phyloP scores from a whole-genome alignment of 2,329 filamentous ascomycete species.

The Alternaria hordeiaustralica region DNA sequence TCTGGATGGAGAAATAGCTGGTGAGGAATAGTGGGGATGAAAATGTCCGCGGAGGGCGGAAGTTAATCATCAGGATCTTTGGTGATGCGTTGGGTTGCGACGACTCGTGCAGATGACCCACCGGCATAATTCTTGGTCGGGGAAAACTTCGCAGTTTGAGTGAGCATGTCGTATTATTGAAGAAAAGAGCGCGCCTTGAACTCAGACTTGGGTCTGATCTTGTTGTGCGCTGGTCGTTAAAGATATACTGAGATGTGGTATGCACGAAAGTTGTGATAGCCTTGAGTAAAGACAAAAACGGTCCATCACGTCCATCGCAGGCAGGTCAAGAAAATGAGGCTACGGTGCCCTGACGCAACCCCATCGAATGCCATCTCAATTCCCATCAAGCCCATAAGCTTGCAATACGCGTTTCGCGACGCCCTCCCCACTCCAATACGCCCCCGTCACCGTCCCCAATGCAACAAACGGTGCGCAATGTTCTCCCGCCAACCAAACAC shows the following conservation, averaged over 20 bases:
- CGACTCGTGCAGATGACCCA: background rate
- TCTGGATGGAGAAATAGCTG: background rate
- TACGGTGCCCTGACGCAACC: background rate
- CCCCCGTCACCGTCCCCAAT: conserved; percentile 71
- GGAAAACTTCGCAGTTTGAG: background rate
- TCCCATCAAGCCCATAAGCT: background rate
- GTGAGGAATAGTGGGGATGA: background rate
- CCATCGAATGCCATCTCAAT: background rate
- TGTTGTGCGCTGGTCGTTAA: background rate
- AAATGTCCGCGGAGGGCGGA: background rate
- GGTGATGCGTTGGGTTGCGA: background rate
- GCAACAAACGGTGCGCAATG: conserved; percentile 91
- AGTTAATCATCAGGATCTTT: background rate
- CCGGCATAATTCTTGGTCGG: background rate
- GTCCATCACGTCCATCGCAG: background rate
- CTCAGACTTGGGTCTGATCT: background rate
- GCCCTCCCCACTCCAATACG: conserved; percentile 14
- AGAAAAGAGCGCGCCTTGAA: background rate
- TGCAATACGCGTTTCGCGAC: conserved; percentile 1
- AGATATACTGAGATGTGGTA: background rate
- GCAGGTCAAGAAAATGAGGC: background rate
- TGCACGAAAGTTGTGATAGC: background rate
- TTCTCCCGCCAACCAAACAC: conserved; percentile 87
- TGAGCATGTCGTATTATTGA: background rate
- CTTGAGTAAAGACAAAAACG: background rate